Evolutionary conservation across 306 rosid species (phyloP).

Genomic region (Prunus armeniaca): DNA sequence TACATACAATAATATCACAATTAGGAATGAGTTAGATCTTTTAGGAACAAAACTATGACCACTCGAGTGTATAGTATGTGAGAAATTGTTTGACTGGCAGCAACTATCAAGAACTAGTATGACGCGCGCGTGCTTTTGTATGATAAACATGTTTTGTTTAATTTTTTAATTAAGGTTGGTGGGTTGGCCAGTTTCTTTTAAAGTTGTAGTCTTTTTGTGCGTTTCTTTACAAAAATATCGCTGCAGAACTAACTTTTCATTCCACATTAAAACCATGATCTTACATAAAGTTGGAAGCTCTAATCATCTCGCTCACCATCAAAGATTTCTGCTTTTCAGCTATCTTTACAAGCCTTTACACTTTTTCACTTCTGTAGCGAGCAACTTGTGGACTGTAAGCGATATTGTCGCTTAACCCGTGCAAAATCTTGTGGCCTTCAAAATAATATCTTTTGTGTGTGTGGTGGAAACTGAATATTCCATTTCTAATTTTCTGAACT

Average conservation of each 20-base stretch:
- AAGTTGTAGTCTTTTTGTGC: background rate
- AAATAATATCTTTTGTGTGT: constrained; percentile 17
- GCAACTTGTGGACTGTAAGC: constrained; percentile 36
- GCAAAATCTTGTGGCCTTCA: constrained; percentile 19
- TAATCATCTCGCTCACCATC: constrained; percentile 14
- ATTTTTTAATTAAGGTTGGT: constrained; percentile 17
- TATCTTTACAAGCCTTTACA: constrained; percentile 25
- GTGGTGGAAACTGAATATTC: constrained; percentile 19
- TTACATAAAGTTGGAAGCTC: constrained; percentile 27
- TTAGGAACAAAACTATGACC: background rate
- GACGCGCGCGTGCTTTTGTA: no score
- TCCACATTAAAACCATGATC: constrained; percentile 32
- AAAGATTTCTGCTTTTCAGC: constrained; percentile 23
- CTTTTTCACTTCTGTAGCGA: constrained; percentile 20
- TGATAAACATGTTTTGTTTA: background rate
- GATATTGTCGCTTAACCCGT: constrained; percentile 27
- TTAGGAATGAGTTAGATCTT: background rate
- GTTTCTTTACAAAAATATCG: constrained; percentile 20
- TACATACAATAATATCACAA: background rate
- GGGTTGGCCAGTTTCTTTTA: constrained; percentile 3
- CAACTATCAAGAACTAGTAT: background rate
- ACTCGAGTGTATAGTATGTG: background rate
- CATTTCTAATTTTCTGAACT: constrained; percentile 1
- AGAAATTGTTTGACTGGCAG: background rate
- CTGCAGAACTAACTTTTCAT: constrained; percentile 21